Base-by-base conservation (phyloP, 2,329 filamentous ascomycete genomes). In the Alternaria sp. region DNA sequence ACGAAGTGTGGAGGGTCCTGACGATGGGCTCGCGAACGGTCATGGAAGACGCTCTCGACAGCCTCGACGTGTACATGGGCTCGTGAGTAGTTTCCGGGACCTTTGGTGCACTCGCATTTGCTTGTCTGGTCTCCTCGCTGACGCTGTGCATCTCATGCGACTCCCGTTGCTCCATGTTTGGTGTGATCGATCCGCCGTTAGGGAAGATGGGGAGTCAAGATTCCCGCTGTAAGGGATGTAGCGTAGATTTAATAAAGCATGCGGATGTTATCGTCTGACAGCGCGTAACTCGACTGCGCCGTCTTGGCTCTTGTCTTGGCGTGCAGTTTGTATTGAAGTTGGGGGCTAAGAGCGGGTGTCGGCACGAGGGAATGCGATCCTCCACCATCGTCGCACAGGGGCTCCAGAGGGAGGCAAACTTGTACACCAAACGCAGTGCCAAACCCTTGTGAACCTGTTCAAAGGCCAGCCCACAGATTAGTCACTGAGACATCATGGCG, bases 11-110 rank as follows among this genome's bases (percentile, higher is more conserved):
- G 3, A 55, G 15, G 7, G 21, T 23, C 23, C 51, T 25, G 23
- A 43, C 37, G 3, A 55, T 30, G 25, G 51, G 51, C 21, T 55
- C 51, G 23, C 37, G 51, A 25, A 15, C 33, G 11, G 51, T 55
- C 51, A 43, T 55, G 30, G 51, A 55, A n/a, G 51, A 55, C 30
- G 51, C 23, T 55, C 51, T 55, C 14, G 51, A 51, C 14, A 37
- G 14, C 41, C 51, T 55, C 10, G 51, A 51, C 20, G 26, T 23
- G 8, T 41, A 43, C 21, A 23, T 55, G n/a, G 51, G 33, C 15
- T 55, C 51, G n/a, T 41, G 20, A 18, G 51, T 41, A 14, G 51
- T 25, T 20, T 55, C 51, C n/a, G 51, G 51, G 15, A 43, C 33
- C n/a, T 55, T 55, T 10, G 51, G 30, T 37, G 33, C n/a, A 33